Conservation (phyloP, 768 basidiomycete genomes). For the Scleroderma citrinum region DNA sequence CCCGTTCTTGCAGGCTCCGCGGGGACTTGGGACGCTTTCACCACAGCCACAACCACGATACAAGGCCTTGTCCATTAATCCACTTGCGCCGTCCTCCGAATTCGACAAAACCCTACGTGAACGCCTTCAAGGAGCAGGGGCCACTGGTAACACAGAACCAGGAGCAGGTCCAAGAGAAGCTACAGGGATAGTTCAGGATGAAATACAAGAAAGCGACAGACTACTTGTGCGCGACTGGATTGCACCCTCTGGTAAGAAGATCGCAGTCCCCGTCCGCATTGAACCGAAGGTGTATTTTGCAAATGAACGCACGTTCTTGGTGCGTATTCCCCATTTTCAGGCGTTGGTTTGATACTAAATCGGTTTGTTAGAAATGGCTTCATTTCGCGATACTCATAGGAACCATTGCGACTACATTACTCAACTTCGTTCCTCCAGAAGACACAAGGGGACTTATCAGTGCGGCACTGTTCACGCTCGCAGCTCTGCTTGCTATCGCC, state of each 20-base stretch:
- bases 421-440: constrained; percentile 75
- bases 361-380: constrained; percentile 69
- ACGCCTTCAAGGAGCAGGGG: constrained; percentile 41
- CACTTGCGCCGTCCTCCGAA: constrained; percentile 72
- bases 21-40: constrained; percentile 17
- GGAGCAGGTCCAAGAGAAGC: constrained; percentile 19
- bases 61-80: constrained; percentile 65
- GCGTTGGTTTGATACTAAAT: no score
- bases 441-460: constrained; percentile 78
- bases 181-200: constrained; percentile 33
- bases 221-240: constrained; percentile 61
- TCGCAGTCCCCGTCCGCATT: constrained; percentile 90
- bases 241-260: constrained; percentile 83
- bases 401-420: constrained; percentile 81
- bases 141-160: no score
- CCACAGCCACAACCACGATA: constrained; percentile 11
- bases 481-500: constrained; percentile 82
- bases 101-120: constrained; percentile 83
- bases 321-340: constrained; percentile 35
- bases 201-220: constrained; percentile 42
- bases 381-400: constrained; percentile 84
- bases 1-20: constrained; percentile 30
- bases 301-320: constrained; percentile 89
- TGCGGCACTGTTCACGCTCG: constrained; percentile 82
- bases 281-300: constrained; percentile 99